These are phyloP conservation scores for Santalum album DNA, from an alignment of 164 flowering plant species.

Conservation along the genomic window DNA sequence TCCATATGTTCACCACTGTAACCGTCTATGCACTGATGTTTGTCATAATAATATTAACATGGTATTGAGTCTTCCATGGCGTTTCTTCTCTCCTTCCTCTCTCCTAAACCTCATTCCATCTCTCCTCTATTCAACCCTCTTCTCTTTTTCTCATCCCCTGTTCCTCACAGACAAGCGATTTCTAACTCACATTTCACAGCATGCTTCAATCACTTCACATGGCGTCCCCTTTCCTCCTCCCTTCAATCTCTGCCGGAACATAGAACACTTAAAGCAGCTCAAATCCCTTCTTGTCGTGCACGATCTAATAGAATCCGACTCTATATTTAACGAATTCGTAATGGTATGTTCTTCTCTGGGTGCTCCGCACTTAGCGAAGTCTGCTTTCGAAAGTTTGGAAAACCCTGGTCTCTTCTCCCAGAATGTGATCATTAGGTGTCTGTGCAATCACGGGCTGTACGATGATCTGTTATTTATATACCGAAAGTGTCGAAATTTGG, in stretches of 20 bases:
- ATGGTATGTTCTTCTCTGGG: constrained; percentile 24
- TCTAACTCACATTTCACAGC: not conserved
- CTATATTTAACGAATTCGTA: constrained; percentile 10
- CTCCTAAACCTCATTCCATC: not conserved
- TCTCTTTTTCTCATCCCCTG: not conserved
- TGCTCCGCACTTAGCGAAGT: constrained; percentile 21
- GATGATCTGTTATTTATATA: constrained; percentile 18
- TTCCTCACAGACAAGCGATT: not conserved
- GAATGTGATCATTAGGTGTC: constrained; percentile 24
- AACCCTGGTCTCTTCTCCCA: constrained; percentile 19
- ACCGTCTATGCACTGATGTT: no score
- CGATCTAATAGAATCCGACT: constrained; percentile 9
- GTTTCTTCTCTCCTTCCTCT: not conserved
- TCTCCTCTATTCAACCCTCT: not conserved
- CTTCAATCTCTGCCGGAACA: constrained; percentile 11
- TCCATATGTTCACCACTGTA: no score
- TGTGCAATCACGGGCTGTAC: constrained; percentile 20
- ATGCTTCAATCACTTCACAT: not conserved
- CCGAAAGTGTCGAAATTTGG: constrained; percentile 11
- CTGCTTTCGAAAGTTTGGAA: constrained; percentile 9
- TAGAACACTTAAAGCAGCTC: constrained; percentile 18
- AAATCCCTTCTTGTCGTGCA: constrained; percentile 18
- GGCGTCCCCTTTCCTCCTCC: constrained; percentile 5
- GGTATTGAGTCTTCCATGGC: constrained; percentile 4
- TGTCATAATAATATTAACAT: no score